Base-by-base conservation (phyloP, 106 monocot species). In the Dioscorea alata region DNA sequence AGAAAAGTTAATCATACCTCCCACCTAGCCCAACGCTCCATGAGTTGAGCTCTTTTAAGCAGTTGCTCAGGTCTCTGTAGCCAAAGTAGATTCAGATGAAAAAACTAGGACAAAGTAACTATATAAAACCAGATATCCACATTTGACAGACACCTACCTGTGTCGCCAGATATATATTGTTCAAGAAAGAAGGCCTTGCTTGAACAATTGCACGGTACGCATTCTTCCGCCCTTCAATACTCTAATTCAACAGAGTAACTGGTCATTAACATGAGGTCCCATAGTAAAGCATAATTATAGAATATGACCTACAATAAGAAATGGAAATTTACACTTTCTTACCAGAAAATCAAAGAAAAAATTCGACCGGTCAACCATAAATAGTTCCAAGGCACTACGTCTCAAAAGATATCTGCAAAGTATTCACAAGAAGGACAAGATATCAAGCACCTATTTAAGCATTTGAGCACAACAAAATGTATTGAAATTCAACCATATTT, bases 311-410 rank as follows among this genome's bases (percentile, higher is more conserved):
- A 69, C 24, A 60, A 68, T 52, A 32, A 12, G 16, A 70, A 69
- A 12, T 28, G 0, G 12, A 24, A 53, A 61, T n/a, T 52, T 23
- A 70, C 23, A 53, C 23, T 56, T 48, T 18, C 64, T 71, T 99
- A 99, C 99, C 92, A 85, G 77, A 70, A 99, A 99, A 71, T 99
- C 99, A 80, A 99, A 90, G 78, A 99, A 93, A 68, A 83, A 87
- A 68, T 90, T 93, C 61, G 99, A 85, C 20, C 90, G 80, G 63
- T 93, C 99, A 51, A 85, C 81, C 93, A 99, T 93, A 67, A 93
- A 99, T 50, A 99, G 60, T 74, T 99, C 99, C 65, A 99, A 80
- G 70, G 99, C 99, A 78, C 90, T 90, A 68, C 85, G 87, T 53
- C 90, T 86, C 53, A 99, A 33, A 72, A 93, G 80, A 79, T 99